Base-by-base conservation (phyloP, 768 basidiomycete species). In the Lactifluus subvellereus region DNA sequence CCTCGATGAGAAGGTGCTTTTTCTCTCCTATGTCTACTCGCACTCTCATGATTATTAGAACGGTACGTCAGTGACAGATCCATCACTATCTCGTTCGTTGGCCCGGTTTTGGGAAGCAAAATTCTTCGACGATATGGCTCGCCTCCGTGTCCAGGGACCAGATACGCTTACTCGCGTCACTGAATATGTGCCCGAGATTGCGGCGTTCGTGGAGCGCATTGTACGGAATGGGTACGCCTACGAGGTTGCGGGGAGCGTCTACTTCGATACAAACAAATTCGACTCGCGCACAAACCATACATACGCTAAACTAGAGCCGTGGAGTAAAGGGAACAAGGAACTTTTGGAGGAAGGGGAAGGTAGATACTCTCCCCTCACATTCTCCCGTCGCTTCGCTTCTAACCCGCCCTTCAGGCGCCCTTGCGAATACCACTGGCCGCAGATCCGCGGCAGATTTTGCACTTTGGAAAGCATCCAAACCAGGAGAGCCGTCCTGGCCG, bases 111-210 rank as follows among this genome's bases (percentile, higher is more conserved):
- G 94, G 94, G 97, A 98, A 74, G 77, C 76, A 37, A 82, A 85
- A 59, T 99, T 94, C 77, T 94, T 96, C 78, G 77, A 84, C 35
- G 94, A 98, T 70, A 99, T 99, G 97, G 76, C 78, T 16, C 84
- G 87, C n/a, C 82, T 99, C 18, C 83, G 83, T 65, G 89, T 98
- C 45, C 85, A 88, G 61, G 84, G 88, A 22, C 94, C 97, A 18
- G 93, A 96, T 72, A 91, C 85, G 4, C 75, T 98, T 58, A 98
- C 97, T 1, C 87, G 96, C 47, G 97, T 98, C 6, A 95, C 95
- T 1, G 97, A 98, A 75, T 99, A 94, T 74, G 88, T 99, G 8
- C 92, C 94, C 4, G 95, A 98, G 75, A 91, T 98, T 66, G 91
- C 94, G 54, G 74, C 82, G 4, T 99, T 94, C 72, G 89, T 98